Percentiles rank a stretch among this genome's conserved stretches.
These are phyloP conservation scores for Aegilops sharonensis DNA, from an alignment of 176 grass and related monocot species.

Conservation along the genomic window DNA sequence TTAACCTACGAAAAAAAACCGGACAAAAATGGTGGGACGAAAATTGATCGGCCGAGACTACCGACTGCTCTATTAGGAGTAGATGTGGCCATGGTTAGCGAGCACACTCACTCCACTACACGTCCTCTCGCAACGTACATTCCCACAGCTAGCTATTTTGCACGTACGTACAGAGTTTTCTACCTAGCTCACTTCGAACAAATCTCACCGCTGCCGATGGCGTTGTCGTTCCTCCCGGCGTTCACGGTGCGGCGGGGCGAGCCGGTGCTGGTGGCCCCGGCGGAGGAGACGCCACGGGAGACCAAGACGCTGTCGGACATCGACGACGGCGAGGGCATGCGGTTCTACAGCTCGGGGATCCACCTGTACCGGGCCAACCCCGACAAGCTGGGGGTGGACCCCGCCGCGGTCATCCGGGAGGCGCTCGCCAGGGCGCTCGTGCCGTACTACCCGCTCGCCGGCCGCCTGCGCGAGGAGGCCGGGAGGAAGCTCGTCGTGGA, in stretches of 20 bases:
- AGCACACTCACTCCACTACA: too few relatives aligned
- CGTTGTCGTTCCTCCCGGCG: constrained; percentile 7
- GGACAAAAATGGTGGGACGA: too few relatives aligned
- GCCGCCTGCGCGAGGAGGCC: constrained; percentile 45
- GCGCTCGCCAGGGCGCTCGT: constrained; percentile 61
- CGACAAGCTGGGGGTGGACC: constrained; percentile 32
- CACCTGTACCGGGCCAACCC: constrained; percentile 52
- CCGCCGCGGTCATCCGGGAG: constrained; percentile 44
- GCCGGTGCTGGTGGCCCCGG: constrained; percentile 45
- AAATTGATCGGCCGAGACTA: too few relatives aligned
- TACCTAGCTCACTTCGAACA: too few relatives aligned
- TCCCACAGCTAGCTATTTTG: too few relatives aligned
- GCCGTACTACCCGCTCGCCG: constrained; percentile 71
- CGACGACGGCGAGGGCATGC: constrained; percentile 60
- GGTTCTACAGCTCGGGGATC: constrained; percentile 51
- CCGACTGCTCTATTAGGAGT: too few relatives aligned
- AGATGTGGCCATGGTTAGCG: too few relatives aligned
- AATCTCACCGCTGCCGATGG: background rate
- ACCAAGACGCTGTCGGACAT: constrained; percentile 62
- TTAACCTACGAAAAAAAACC: too few relatives aligned
- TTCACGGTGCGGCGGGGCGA: constrained; percentile 48
- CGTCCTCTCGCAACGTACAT: too few relatives aligned
- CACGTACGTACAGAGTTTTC: too few relatives aligned
- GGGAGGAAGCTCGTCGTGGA: constrained; percentile 58
- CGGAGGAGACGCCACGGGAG: constrained; percentile 44